Evolutionary conservation across 441 rosid genomes (phyloP), one percentile per base, ranked within the genome.

Genomic region (Erodium texanum): DNA sequence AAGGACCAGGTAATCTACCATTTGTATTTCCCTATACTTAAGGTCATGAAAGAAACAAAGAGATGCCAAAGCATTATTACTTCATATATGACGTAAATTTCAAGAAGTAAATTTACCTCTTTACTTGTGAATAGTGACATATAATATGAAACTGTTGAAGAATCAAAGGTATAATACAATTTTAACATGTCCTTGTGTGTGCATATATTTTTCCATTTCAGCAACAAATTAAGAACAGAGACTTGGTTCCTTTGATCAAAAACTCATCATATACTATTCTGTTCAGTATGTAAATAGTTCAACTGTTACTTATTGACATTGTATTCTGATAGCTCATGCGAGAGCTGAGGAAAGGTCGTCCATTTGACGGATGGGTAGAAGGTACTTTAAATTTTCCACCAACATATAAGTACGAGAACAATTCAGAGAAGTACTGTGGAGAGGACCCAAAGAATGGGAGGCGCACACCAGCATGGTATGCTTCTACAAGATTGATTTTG

Each of bases 331-430:
- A 93, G 98, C 97, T 90, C 70, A 73, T 79, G 62, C 75, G 67
- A 56, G 93, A 93, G 80, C 75, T 86, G 74, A 81, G 77, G 66
- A 89, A 86, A 84, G 95, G 95, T 69, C 74, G 71, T 1, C 73
- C 84, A 7, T 90, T 93, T 68, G 95, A 87, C 72, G 98, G 97
- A 80, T 93, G 98, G 98, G 77, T 83, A 0, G 97, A 93, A 76
- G 97, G 96, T 27, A 50, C 72, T 63, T 72, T 93, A 71, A 70
- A 62, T 54, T 93, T 93, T 73, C 82, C 97, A 48, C 97, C 98
- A 72, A 93, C 98, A 34, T 93, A 93, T 70, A 93, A 93, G 76
- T 93, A 93, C 23, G 92, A 89, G 81, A 32, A 78, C 18, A 73
- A 89, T 78, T 89, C 96, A 63, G 92, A 84, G 34, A 87, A 80